Evolutionary conservation across 441 rosid species (phyloP).

Genomic region (Bruguiera hainesii): DNA sequence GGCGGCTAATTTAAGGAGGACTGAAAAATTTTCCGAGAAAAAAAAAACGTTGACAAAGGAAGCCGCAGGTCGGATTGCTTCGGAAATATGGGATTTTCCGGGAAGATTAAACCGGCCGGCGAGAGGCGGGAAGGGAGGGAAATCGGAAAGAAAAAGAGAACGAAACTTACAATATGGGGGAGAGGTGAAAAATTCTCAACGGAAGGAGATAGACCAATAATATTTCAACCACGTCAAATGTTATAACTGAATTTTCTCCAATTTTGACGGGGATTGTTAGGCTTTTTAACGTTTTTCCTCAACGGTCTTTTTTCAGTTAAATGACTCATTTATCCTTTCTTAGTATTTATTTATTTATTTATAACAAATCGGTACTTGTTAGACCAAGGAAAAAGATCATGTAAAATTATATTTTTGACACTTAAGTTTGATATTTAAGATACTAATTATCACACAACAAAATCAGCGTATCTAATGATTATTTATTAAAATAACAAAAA

Average conservation of each 20-base stretch:
- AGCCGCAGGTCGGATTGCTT: slow-evolving; percentile 29
- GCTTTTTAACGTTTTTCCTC: background rate
- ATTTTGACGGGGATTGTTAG: slow-evolving; percentile 19
- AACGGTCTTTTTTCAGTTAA: background rate
- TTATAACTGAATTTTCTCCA: slow-evolving; percentile 29
- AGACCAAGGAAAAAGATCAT: too few species aligned
- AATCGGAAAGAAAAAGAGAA: background rate
- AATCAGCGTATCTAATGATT: too few species aligned
- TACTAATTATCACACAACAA: too few species aligned
- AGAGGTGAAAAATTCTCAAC: slow-evolving; percentile 7
- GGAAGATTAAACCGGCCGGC: slow-evolving; percentile 44
- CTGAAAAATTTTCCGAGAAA: background rate
- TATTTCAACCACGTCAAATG: slow-evolving; percentile 29
- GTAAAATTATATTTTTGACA: too few species aligned
- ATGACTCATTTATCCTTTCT: background rate
- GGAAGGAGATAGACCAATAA: slow-evolving; percentile 26
- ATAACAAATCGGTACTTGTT: too few species aligned
- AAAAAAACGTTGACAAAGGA: background rate
- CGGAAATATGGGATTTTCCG: slow-evolving; percentile 35
- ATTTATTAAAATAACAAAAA: too few species aligned
- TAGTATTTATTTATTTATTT: too few species aligned
- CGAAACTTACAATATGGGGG: background rate
- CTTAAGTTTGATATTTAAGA: too few species aligned
- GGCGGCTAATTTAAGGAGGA: background rate
- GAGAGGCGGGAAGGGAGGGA: slow-evolving; percentile 6